Evolutionary conservation across 768 basidiomycete species (phyloP).

Genomic region (Lentinula sp.): DNA sequence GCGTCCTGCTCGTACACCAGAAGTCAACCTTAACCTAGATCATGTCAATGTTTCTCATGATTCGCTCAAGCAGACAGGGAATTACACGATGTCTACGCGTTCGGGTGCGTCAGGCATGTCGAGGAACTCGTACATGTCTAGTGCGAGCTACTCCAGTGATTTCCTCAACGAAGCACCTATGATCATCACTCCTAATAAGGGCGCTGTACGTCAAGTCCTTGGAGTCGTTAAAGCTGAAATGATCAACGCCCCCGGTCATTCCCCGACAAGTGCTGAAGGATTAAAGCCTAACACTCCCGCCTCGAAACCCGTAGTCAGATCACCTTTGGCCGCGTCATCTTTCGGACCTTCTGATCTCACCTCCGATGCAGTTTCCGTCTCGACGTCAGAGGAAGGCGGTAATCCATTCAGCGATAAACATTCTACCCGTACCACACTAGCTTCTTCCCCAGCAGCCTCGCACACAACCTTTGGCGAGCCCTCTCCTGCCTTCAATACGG

Average conservation of each 20-base stretch:
- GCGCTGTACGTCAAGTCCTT: conserved; percentile 62
- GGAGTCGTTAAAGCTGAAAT: conserved; percentile 79
- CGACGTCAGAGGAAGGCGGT: conserved; percentile 41
- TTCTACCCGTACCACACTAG: conserved; percentile 29
- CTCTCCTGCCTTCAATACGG: conserved; percentile 18
- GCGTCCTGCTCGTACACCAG: conserved; percentile 54
- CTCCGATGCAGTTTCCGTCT: conserved; percentile 31
- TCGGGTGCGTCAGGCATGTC: conserved; percentile 49
- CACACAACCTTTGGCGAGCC: conserved; percentile 31
- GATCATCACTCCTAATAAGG: conserved; percentile 68
- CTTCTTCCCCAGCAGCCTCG: conserved; percentile 29
- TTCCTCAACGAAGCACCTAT: conserved; percentile 76
- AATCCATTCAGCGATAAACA: conserved; percentile 70
- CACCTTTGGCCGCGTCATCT: conserved; percentile 64
- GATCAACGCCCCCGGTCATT: conserved; percentile 49
- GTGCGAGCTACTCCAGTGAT: conserved; percentile 71
- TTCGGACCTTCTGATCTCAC: conserved; percentile 67
- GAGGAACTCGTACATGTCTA: conserved; percentile 67
- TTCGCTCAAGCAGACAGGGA: conserved; percentile 31
- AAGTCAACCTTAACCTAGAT: conserved; percentile 55
- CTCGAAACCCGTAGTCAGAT: conserved; percentile 43
- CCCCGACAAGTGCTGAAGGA: conserved; percentile 28
- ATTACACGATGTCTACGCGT: conserved; percentile 40
- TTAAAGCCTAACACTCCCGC: conserved; percentile 29
- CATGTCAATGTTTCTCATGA: conserved; percentile 58